Evolutionary conservation across 805 yeast genomes (phyloP), one percentile per base, ranked within the genome.

Genomic region (Metschnikowia koreensis): DNA sequence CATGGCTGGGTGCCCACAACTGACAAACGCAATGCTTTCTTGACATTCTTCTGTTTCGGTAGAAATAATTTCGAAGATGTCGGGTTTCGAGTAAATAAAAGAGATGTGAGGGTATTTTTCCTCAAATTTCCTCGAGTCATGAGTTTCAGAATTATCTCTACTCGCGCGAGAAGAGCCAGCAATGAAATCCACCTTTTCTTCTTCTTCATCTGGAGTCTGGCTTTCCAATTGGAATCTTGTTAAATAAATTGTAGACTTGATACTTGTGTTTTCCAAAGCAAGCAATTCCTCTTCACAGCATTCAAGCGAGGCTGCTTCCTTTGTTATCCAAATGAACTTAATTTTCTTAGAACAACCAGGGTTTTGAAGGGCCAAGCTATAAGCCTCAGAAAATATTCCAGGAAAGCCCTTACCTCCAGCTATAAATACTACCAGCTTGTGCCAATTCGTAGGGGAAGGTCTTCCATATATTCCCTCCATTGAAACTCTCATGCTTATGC

Each of bases 381-480:
- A 53, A 12, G 71, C 80, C 51, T 80, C 74, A 1, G 81, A 70
- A 41, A 77, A 68, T 7, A 81, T 70, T 0, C 82, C 85, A 0
- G 88, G 80, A 60, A 83, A 74, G 6, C 88, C 88, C 53, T 81
- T 80, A 3, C 88, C 88, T 10, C 87, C 87, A 3, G 85, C 85
- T 39, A 83, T 64, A 40, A 82, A 73, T 7, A 82, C 66, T 0
- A 77, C 75, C 45, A 71, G 72, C 29, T 71, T 71, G 57, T 78
- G 81, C 11, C 72, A 67, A 40, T 70, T 70, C 45, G 79, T 76
- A 0, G 83, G 84, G 2, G 74, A 61, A 13, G 62, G 60, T 7
- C 68, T 62, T 1, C 87, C 87, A 56, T 83, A 83, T 0, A 85
- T 82, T 0, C 88, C 88, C 57, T 83, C 88, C 33, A 83, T 70